Base-by-base conservation (phyloP, 1,284 basidiomycete species). In the Sanghuangporus sanghuang region DNA sequence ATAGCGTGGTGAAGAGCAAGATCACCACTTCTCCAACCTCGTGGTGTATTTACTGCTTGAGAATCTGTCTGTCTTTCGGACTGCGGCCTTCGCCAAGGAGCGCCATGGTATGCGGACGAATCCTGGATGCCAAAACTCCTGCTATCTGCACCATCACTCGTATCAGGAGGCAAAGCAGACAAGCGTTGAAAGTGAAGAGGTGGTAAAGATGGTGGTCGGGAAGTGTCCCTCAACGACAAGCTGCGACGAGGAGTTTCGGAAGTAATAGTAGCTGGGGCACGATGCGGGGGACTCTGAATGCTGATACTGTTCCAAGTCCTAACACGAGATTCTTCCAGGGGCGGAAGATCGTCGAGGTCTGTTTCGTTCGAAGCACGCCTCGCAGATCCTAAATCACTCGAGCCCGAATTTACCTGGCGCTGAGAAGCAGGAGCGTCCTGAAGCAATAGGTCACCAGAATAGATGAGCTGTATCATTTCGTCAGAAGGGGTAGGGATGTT, bases 171-270 rank as follows among this genome's bases (percentile, higher is more conserved):
- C 4, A 59, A 7, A 9, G 57, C 21, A 48, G 58, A 40, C 21
- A 53, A 39, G 3, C 44, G 57, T 9, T 58, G 42, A 38, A 63
- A 63, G 39, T 49, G 62, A 9, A 63, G 32, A 8, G 62, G 62
- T 16, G 62, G 62, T 32, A 63, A 49, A 23, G 62, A 63, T 0
- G 62, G 62, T 16, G 62, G 62, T 4, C 60, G 60, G 27, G 60
- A 57, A 12, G 40, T 35, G 40, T 35, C 55, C 40, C 39, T 23
- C 32, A 32, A 36, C 16, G 44, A 38, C 23, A 23, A 32, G 9
- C 18, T 63, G 12, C 62, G 56, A 40, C 57, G 56, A 8, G 16
- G 38, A 6, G 21, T 8, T 16, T 40, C 54, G 12, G 42, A 21
- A 18, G 39, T n/a, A 57, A 18, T 36, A n/a, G 53, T 14, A 54